Evolutionary conservation across 2,329 filamentous ascomycete species (phyloP).

Genomic region (Nemania sp.): DNA sequence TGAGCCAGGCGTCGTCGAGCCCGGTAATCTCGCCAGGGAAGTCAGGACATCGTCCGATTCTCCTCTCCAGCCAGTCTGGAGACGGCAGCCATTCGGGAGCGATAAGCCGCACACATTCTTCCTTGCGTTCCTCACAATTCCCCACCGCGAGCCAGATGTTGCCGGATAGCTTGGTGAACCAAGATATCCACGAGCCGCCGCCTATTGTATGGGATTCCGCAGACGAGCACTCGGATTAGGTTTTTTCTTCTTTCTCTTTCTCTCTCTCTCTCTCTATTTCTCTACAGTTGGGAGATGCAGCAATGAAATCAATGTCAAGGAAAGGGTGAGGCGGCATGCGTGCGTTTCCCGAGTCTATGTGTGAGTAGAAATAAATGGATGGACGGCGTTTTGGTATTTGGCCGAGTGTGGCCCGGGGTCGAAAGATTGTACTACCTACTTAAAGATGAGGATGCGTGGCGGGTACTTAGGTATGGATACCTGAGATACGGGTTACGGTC

Average conservation of each 20-base stretch:
- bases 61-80: slow-evolving; percentile 27
- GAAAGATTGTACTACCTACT: not conserved
- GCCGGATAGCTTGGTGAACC: slow-evolving; percentile 51
- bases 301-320: not conserved
- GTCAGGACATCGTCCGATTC: slow-evolving; percentile 30
- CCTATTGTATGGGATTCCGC: slow-evolving; percentile 50
- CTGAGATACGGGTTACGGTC: not conserved
- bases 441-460: not conserved
- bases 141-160: slow-evolving; percentile 58
- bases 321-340: not conserved
- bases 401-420: not conserved
- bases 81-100: slow-evolving; percentile 30
- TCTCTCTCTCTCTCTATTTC: too few species aligned
- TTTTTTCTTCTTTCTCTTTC: too few species aligned
- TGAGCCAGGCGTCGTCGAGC: slow-evolving; percentile 44
- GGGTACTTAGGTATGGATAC: not conserved
- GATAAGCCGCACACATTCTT: slow-evolving; percentile 28
- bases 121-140: slow-evolving; percentile 52
- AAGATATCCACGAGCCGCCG: slow-evolving; percentile 45
- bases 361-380: not conserved
- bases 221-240: slow-evolving; percentile 43
- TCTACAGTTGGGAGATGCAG: too few species aligned
- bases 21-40: slow-evolving; percentile 40
- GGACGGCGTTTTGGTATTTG: slow-evolving; percentile 2
- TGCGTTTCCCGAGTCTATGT: not conserved